Conservation (phyloP, 441 rosid species). For the Bruguiera hainesii region DNA sequence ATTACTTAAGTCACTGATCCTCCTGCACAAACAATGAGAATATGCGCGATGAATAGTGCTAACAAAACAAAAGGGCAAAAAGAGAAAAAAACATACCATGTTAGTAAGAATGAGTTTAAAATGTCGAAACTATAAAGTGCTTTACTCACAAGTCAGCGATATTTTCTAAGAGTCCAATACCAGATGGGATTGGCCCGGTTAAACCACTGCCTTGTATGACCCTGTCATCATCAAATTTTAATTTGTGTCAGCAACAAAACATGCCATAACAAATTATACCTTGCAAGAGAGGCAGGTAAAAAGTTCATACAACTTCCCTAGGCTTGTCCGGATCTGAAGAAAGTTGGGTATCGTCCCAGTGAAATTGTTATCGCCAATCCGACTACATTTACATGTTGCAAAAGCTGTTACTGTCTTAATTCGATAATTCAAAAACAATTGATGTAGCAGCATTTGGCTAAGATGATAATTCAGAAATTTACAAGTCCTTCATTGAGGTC, state of each 20-base stretch:
- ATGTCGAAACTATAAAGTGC: not conserved
- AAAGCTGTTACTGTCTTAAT: no score
- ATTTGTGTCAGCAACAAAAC: no score
- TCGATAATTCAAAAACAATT: no score
- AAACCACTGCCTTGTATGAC: no score
- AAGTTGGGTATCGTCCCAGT: conserved; percentile 45
- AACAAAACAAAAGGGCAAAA: conserved; percentile 1
- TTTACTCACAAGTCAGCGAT: conserved; percentile 44
- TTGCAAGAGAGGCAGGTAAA: not conserved
- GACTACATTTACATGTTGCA: conserved; percentile 25
- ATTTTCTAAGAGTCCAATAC: conserved; percentile 26
- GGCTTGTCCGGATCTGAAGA: conserved; percentile 43
- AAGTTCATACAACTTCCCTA: conserved; percentile 43
- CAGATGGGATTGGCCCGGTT: conserved; percentile 54
- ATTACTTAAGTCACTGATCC: conserved; percentile 50
- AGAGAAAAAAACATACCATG: not conserved
- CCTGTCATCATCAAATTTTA: no score
- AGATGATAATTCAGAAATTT: conserved; percentile 11
- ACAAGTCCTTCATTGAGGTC: conserved; percentile 42
- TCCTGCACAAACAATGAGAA: conserved; percentile 32
- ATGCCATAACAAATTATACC: not conserved
- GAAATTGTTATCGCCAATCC: conserved; percentile 48
- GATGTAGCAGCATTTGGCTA: not conserved
- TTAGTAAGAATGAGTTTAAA: not conserved
- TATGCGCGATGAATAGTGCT: no score